These are phyloP conservation scores for Annona cherimola DNA, from an alignment of 164 flowering plant genomes.

Conservation along the genomic window DNA sequence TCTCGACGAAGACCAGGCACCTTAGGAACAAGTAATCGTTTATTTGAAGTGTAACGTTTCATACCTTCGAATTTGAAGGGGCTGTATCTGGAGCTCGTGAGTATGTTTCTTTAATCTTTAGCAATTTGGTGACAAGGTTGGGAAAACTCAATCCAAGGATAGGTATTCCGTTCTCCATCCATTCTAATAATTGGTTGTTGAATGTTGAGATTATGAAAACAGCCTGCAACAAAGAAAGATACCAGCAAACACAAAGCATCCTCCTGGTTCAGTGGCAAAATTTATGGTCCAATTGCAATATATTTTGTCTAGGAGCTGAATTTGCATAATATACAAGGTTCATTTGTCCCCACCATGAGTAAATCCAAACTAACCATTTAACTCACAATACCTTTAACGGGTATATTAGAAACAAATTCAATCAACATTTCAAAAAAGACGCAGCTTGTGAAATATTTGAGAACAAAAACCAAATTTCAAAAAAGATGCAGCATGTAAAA, in stretches of 20 bases:
- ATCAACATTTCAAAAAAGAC: too few relatives aligned
- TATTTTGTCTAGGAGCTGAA: too few relatives aligned
- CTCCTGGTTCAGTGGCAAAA: neutral
- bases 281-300: neutral
- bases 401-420: too few relatives aligned
- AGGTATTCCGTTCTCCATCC: conserved; percentile 80
- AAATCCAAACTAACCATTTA: too few relatives aligned
- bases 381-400: too few relatives aligned
- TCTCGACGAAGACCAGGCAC: too few relatives aligned
- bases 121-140: conserved; percentile 49
- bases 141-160: conserved; percentile 78
- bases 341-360: too few relatives aligned
- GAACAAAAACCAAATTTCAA: too few relatives aligned
- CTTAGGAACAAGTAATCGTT: neutral
- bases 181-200: conserved; percentile 88
- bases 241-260: neutral
- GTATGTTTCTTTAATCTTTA: conserved; percentile 59
- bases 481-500: too few relatives aligned
- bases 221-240: conserved; percentile 46
- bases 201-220: conserved; percentile 81
- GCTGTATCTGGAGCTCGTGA: conserved; percentile 40
- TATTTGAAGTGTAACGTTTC: neutral
- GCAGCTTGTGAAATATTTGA: too few relatives aligned
- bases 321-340: too few relatives aligned
- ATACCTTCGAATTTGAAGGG: conserved; percentile 56